Percentiles rank a stretch among this genome's conserved stretches.
Conservation (phyloP, 2,329 filamentous ascomycete species). For the Ascochyta clinopodiicola region DNA sequence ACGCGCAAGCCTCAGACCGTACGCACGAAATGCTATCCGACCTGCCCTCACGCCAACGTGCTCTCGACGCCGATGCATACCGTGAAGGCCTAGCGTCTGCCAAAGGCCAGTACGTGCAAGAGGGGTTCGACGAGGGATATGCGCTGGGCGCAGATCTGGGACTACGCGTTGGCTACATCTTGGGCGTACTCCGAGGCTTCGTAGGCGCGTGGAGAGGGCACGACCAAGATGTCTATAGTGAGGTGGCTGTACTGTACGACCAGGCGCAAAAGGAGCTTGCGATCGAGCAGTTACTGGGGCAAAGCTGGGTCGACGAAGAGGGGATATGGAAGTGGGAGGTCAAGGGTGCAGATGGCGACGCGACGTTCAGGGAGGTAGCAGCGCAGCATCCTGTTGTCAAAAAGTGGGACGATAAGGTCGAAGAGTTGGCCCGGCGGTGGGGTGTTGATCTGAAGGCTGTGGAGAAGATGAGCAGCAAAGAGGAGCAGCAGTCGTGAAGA, state of each 20-base stretch:
- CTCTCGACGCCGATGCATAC: conserved; percentile 86
- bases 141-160: conserved; percentile 83
- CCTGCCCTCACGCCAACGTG: conserved; percentile 73
- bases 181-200: conserved; percentile 80
- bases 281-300: conserved; percentile 67
- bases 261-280: conserved; percentile 65
- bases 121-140: conserved; percentile 91
- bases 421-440: conserved; percentile 52
- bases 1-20: conserved; percentile 8
- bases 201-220: conserved; percentile 54
- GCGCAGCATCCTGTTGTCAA: conserved; percentile 70
- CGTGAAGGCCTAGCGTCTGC: conserved; percentile 81
- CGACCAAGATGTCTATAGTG: conserved; percentile 32
- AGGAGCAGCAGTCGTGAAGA: conserved; percentile 19
- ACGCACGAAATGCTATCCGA: conserved; percentile 66
- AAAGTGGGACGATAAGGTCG: conserved; percentile 64
- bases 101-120: conserved; percentile 79
- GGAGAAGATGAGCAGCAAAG: conserved; percentile 50
- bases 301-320: conserved; percentile 71
- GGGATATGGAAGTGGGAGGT: conserved; percentile 75
- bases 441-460: conserved; percentile 48
- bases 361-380: conserved; percentile 58
- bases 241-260: conserved; percentile 42
- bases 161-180: conserved; percentile 71
- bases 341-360: conserved; percentile 40